Evolutionary conservation across 768 basidiomycete species (phyloP).

Genomic region (Leccinellum albellum): DNA sequence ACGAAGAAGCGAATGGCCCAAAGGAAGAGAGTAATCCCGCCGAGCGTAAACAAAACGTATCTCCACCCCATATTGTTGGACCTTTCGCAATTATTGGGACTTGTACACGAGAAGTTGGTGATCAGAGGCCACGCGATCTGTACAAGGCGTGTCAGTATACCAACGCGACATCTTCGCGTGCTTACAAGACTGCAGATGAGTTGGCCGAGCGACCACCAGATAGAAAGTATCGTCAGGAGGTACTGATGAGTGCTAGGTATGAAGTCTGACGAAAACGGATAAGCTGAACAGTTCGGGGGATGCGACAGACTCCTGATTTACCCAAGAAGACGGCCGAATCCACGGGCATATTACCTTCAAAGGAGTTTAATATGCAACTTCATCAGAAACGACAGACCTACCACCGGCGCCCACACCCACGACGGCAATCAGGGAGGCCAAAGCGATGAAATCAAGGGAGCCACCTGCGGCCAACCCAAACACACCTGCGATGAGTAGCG

Average conservation of each 20-base stretch:
- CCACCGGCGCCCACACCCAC: conserved; percentile 49
- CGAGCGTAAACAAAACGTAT: conserved; percentile 52
- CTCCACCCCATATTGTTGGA: conserved; percentile 63
- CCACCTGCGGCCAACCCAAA: conserved; percentile 52
- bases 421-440: conserved; percentile 45
- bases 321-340: conserved; percentile 51
- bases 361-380: neutral
- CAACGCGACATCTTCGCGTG: neutral
- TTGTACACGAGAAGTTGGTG: conserved; percentile 48
- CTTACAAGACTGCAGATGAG: conserved; percentile 45
- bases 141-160: neutral
- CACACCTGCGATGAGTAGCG: conserved; percentile 48
- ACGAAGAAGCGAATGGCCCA: conserved; percentile 50
- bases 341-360: conserved; percentile 50
- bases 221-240: conserved; percentile 51
- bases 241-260: conserved; percentile 55
- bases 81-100: conserved; percentile 33
- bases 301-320: conserved; percentile 9
- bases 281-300: neutral
- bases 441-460: conserved; percentile 42
- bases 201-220: conserved; percentile 60
- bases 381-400: conserved; percentile 4
- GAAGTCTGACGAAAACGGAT: conserved; percentile 38
- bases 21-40: conserved; percentile 49
- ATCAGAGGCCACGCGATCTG: conserved; percentile 61